phyloP scores from a whole-genome alignment of 2,329 filamentous ascomycete species.

The Fusarium algeriense region DNA sequence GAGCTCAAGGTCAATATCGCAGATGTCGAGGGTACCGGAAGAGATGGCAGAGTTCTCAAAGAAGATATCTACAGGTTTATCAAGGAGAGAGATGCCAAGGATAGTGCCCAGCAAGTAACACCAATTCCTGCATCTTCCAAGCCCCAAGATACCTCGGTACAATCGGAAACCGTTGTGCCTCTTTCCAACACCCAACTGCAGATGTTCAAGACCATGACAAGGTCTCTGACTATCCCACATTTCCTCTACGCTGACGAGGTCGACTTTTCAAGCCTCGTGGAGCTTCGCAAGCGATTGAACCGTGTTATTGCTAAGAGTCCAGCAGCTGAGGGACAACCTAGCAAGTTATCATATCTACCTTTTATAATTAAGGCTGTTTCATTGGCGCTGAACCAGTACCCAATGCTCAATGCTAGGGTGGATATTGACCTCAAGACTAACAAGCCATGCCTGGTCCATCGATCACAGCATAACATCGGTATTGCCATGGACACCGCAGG shows the following conservation, averaged over 20 bases:
- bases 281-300: slow-evolving; percentile 82
- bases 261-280: slow-evolving; percentile 80
- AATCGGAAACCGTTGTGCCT: slow-evolving; percentile 75
- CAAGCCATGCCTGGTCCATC: slow-evolving; percentile 82
- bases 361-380: slow-evolving; percentile 98
- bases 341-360: slow-evolving; percentile 88
- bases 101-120: slow-evolving; percentile 33
- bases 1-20: slow-evolving; percentile 82
- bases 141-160: slow-evolving; percentile 55
- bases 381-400: slow-evolving; percentile 82
- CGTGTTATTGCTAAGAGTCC: slow-evolving; percentile 60
- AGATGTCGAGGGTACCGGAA: slow-evolving; percentile 86
- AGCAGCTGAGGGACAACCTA: slow-evolving; percentile 62
- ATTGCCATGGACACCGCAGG: slow-evolving; percentile 93
- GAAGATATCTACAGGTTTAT: slow-evolving; percentile 86
- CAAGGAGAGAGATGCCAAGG: slow-evolving; percentile 62
- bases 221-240: slow-evolving; percentile 89
- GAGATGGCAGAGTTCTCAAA: slow-evolving; percentile 90
- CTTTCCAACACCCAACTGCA: slow-evolving; percentile 85
- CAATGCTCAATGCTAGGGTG: slow-evolving; percentile 87
- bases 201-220: slow-evolving; percentile 99
- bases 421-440: slow-evolving; percentile 67
- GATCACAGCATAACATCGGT: slow-evolving; percentile 92
- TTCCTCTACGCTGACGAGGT: slow-evolving; percentile 95
- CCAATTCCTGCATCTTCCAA: slow-evolving; percentile 41